Percentiles rank a stretch among this genome's conserved stretches.
Conservation (phyloP, 148 eudicot genomes). For the Chenopodium quinoa region DNA sequence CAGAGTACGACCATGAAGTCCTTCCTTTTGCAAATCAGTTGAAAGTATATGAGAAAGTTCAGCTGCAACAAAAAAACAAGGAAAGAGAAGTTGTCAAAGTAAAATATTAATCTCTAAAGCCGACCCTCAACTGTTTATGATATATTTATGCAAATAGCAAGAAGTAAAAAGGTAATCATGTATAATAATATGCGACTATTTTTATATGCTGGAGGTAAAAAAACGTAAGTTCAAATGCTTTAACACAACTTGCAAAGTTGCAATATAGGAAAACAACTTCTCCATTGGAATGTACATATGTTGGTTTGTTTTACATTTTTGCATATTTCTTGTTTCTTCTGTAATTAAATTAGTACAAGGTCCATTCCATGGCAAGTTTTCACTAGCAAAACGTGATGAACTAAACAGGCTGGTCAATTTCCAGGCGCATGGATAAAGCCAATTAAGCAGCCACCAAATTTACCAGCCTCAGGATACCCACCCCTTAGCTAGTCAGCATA, state of each 20-base stretch:
- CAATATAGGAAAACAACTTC: background rate
- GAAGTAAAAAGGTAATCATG: too few relatives aligned
- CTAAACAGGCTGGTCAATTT: background rate
- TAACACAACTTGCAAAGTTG: constrained; percentile 6
- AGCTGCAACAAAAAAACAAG: constrained; percentile 44
- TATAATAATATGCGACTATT: too few relatives aligned
- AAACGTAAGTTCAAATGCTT: too few relatives aligned
- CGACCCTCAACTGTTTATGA: background rate
- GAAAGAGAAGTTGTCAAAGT: constrained; percentile 3
- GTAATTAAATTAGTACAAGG: background rate
- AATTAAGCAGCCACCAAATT: background rate
- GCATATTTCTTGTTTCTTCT: background rate
- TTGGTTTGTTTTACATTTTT: background rate
- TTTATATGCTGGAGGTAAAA: too few relatives aligned
- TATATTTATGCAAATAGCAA: too few relatives aligned
- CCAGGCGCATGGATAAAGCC: background rate
- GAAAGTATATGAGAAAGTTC: constrained; percentile 92
- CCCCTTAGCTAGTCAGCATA: background rate
- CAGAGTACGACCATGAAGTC: constrained; percentile 75
- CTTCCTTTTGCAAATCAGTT: constrained; percentile 74
- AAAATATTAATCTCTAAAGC: background rate
- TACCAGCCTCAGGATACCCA: background rate
- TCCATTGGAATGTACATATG: background rate
- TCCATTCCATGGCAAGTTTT: background rate
- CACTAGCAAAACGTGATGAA: background rate